phyloP scores from a whole-genome alignment of 2,329 filamentous ascomycete species.

The Hypomyces perniciosus region DNA sequence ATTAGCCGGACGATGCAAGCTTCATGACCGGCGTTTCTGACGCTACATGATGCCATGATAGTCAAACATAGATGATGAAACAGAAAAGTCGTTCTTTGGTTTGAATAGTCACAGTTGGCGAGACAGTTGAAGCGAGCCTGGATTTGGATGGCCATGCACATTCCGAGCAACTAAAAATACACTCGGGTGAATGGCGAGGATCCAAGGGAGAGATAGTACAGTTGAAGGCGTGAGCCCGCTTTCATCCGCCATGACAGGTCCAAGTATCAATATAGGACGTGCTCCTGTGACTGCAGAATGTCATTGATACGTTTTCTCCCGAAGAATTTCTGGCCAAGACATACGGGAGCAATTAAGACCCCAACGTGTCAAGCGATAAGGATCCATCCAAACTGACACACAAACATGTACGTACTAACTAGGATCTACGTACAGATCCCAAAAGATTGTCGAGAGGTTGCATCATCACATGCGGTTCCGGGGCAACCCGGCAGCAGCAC shows the following conservation, averaged over 20 bases:
- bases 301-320: conserved; percentile 8
- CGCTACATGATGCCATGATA: conserved; percentile 11
- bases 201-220: neutral
- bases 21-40: conserved; percentile 5
- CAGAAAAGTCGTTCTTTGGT: neutral
- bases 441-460: too few species aligned
- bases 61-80: conserved; percentile 9
- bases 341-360: neutral
- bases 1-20: conserved; percentile 3
- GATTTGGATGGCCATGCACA: neutral
- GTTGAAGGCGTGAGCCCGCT: neutral
- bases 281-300: too few species aligned
- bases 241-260: neutral
- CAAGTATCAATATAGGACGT: neutral
- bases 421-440: too few species aligned
- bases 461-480: too few species aligned
- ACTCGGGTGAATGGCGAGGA: neutral
- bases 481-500: too few species aligned
- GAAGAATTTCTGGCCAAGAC: conserved; percentile 3
- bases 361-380: neutral
- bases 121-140: neutral
- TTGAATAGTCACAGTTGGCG: conserved; percentile 3
- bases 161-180: neutral
- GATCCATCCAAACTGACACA: neutral
- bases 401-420: neutral